These are phyloP conservation scores for Coprinellus aureogranulatus DNA, from an alignment of 768 basidiomycete genomes.

Conservation along the genomic window DNA sequence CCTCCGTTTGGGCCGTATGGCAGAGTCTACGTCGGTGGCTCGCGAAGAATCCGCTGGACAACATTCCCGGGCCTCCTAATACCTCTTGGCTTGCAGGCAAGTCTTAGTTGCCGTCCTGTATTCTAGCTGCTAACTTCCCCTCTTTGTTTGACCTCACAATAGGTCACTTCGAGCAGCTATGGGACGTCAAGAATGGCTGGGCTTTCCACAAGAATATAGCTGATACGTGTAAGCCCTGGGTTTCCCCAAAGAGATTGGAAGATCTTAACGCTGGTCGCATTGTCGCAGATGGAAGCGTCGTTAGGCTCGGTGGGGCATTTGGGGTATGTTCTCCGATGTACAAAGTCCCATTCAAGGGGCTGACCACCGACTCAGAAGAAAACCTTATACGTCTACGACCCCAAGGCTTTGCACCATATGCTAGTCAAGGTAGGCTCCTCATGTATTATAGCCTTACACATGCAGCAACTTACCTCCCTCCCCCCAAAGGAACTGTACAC, in stretches of 20 bases:
- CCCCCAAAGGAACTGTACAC: conserved; percentile 33
- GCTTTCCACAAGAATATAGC: conserved; percentile 34
- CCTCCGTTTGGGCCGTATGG: conserved; percentile 2
- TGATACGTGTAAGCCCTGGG: conserved; percentile 25
- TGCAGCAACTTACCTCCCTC: no score
- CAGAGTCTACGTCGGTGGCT: not conserved
- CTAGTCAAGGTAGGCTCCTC: conserved; percentile 40
- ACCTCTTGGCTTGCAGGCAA: conserved; percentile 9
- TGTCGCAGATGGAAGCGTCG: conserved; percentile 29
- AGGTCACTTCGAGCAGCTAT: conserved; percentile 35
- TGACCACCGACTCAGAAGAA: conserved; percentile 19
- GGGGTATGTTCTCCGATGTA: conserved; percentile 25
- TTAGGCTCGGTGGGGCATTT: conserved; percentile 31
- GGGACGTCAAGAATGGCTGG: conserved; percentile 31
- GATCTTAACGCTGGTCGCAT: not conserved
- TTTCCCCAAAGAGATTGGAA: not conserved
- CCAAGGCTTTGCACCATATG: conserved; percentile 44
- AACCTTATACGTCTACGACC: conserved; percentile 43
- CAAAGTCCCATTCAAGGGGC: not conserved
- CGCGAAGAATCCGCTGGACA: conserved; percentile 5
- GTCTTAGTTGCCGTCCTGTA: not conserved
- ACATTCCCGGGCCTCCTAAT: conserved; percentile 10
- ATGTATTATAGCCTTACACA: no score
- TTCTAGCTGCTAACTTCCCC: not conserved
- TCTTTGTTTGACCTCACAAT: not conserved